Conservation (phyloP, 441 rosid genomes). For the Geranium incanum region DNA sequence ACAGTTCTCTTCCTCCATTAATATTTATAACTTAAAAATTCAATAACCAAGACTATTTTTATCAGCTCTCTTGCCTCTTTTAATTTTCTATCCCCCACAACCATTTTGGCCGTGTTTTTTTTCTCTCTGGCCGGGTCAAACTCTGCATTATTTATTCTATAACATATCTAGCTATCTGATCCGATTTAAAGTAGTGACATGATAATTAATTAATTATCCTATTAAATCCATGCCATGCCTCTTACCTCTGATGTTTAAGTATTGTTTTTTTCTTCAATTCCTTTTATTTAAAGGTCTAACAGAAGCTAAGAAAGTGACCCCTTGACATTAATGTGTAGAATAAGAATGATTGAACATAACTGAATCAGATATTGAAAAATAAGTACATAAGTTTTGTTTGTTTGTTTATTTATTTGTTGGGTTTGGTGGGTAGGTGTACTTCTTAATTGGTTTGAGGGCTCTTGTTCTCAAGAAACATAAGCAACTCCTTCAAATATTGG, state of each 20-base stretch:
- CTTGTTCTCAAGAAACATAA: constrained; percentile 32
- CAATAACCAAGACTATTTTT: not conserved
- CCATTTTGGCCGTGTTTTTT: not conserved
- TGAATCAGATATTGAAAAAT: not conserved
- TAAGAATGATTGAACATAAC: constrained; percentile 15
- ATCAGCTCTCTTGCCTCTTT: not conserved
- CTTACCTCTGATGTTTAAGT: not conserved
- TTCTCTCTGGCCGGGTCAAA: not conserved
- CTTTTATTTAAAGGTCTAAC: not conserved
- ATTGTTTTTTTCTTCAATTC: not conserved
- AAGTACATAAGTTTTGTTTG: not conserved
- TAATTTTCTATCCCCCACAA: not conserved
- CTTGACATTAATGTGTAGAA: constrained; percentile 14
- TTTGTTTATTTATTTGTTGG: constrained; percentile 6
- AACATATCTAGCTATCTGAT: not conserved
- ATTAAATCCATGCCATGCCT: not conserved
- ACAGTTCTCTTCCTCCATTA: constrained; percentile 6
- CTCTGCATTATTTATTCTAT: not conserved
- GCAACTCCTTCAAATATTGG: constrained; percentile 25
- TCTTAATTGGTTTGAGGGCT: constrained; percentile 20
- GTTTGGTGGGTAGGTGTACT: constrained; percentile 33
- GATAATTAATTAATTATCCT: constrained; percentile 3
- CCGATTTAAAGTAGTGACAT: not conserved
- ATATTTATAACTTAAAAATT: constrained; percentile 16
- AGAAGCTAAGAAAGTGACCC: constrained; percentile 18